Evolutionary conservation across 106 monocot species (phyloP), one percentile per base, ranked within the genome.

Genomic region (Dendrobium chrysotoxum): DNA sequence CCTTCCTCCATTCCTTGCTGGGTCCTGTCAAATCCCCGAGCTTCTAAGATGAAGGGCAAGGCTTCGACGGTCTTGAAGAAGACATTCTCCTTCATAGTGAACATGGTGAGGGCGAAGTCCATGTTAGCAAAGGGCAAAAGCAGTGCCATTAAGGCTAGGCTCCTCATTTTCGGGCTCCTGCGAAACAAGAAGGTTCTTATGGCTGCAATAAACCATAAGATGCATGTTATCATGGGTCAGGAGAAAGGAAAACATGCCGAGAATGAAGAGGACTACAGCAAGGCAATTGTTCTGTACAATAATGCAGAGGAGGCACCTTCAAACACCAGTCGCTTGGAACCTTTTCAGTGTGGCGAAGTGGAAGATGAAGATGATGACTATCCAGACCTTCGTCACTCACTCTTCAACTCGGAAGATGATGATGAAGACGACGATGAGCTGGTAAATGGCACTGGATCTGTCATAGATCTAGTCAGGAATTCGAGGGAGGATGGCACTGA

Each of bases 111-210:
- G 88, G 83, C 86, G 39, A 93, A 86, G 80, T 74, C 92, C 9
- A 25, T 83, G 72, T 86, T 82, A 0, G 75, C 86, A 80, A 88
- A 85, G 88, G 83, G 83, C 85, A 90, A 90, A 75, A 82, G 86
- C 25, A 84, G 77, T 11, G 81, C 86, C 40, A 74, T 90, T 3
- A 93, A 86, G 77, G 83, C 85, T 7, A 68, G 90, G 45, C 79
- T 93, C 74, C 75, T 93, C 67, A 6, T 90, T 40, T 79, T 90
- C 30, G 78, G 90, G 23, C 61, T 93, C 10, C 77, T 93, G 13
- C 75, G 78, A 23, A 88, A 87, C 86, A 93, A 85, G 83, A 93
- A 93, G 77, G 30, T 93, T 21, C 76, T 90, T 15, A 85, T 88
- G 85, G 85, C 79, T 35, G 83, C 88, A 75, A 88, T 93, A 84